Evolutionary conservation across 2,329 filamentous ascomycete species (phyloP).

Genomic region (Xylaria sp.): DNA sequence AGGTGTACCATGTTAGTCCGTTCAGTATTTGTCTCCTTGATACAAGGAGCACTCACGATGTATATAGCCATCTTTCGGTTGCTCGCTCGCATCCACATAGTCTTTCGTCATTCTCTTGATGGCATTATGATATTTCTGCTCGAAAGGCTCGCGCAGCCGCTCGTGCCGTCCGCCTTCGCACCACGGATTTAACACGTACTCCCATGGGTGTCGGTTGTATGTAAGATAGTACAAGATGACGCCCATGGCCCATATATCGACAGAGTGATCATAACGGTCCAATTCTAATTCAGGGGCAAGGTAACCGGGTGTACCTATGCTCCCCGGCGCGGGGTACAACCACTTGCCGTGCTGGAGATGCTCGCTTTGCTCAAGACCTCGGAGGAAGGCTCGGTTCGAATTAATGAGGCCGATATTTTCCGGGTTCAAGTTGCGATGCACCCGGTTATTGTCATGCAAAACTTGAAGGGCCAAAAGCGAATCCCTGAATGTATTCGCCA

Average conservation of each 20-base stretch:
- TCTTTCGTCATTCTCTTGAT: too few species aligned
- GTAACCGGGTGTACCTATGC: not conserved
- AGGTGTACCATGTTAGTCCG: too few species aligned
- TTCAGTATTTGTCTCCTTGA: too few species aligned
- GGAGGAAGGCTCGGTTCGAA: not conserved
- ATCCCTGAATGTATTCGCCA: not conserved
- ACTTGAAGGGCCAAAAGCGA: not conserved
- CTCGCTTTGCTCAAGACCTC: not conserved
- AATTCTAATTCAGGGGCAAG: not conserved
- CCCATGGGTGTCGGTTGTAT: not conserved
- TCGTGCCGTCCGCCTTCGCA: not conserved
- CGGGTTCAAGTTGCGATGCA: conserved; percentile 16
- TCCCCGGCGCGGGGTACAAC: not conserved
- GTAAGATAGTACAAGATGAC: not conserved
- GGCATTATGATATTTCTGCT: too few species aligned
- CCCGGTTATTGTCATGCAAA: conserved; percentile 6
- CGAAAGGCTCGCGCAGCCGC: too few species aligned
- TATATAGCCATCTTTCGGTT: too few species aligned
- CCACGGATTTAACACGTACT: not conserved
- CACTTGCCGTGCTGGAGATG: not conserved
- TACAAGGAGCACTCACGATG: too few species aligned
- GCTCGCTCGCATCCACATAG: too few species aligned
- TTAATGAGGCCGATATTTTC: conserved; percentile 7
- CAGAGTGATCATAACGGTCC: not conserved
- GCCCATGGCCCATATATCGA: conserved; percentile 9